Evolutionary conservation across 192 early-diverging fungal genomes (phyloP).

Genomic region (Mortierella alpina): DNA sequence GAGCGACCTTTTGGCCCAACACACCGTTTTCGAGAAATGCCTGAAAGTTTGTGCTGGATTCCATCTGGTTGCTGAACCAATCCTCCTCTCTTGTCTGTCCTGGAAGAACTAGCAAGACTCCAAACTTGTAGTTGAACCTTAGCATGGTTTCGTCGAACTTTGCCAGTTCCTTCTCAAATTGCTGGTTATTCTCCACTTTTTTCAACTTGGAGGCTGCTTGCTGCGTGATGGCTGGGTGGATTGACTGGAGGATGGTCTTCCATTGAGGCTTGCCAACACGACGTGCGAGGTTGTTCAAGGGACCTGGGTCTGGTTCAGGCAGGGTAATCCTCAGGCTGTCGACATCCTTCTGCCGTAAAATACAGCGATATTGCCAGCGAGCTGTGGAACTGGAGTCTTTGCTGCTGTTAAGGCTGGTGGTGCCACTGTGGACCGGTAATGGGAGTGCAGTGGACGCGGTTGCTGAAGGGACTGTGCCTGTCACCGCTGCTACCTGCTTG

Average conservation of each 20-base stretch:
- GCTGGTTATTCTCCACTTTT: constrained; percentile 68
- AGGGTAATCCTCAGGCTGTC: constrained; percentile 42
- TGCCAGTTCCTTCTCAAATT: constrained; percentile 72
- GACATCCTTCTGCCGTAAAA: constrained; percentile 42
- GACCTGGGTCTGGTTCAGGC: constrained; percentile 45
- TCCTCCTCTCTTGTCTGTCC: constrained; percentile 82
- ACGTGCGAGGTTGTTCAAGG: constrained; percentile 41
- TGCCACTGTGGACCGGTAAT: not conserved
- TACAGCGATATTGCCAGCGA: constrained; percentile 51
- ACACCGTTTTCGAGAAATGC: constrained; percentile 71
- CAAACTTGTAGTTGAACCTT: constrained; percentile 82
- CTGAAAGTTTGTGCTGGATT: constrained; percentile 64
- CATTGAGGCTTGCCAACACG: constrained; percentile 56
- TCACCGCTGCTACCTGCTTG: too few species aligned
- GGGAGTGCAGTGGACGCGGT: too few species aligned
- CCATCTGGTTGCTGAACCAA: constrained; percentile 76
- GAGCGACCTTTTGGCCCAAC: constrained; percentile 75
- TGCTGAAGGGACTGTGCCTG: too few species aligned
- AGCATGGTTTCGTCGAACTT: constrained; percentile 81
- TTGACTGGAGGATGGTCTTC: constrained; percentile 57
- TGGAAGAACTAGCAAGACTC: constrained; percentile 75
- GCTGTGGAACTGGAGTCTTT: not conserved
- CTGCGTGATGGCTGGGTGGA: constrained; percentile 48
- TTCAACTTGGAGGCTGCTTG: constrained; percentile 64
- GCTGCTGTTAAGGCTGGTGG: not conserved